Base-by-base conservation (phyloP, 2,329 filamentous ascomycete genomes). In the Fusarium proliferatum region DNA sequence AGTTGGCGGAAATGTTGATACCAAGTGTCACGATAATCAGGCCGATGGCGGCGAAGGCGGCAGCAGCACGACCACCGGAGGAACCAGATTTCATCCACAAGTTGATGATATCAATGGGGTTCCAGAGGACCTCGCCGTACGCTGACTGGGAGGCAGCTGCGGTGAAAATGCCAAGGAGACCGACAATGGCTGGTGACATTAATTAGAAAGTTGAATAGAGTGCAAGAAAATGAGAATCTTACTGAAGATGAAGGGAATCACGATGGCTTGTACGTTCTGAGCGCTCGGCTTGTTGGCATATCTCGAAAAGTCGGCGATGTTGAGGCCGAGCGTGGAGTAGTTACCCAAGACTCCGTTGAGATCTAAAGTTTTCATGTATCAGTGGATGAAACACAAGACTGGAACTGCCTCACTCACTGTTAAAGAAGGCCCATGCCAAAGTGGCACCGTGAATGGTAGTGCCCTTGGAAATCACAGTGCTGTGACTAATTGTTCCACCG, bases 261-360 rank as follows among this genome's bases (percentile, higher is more conserved):
- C 30, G n/a, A 61, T 55, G 38, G 58, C 58, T 19, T 61, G 58
- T 15, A 61, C 58, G n/a, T 61, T 61, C 16, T 61, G 58, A 61
- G 58, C 58, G n/a, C 48, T 61, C 19, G 58, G 58, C 38, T 61
- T 61, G 30, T 61, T 61, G 48, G 58, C 58, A 12, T 61, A 61
- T 61, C 58, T 61, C 58, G 58, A 61, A 55, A 61, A 61, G 30
- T 61, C 58, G 58, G 58, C 58, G 30, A 61, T 61, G 15, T 61
- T 61, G 30, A 61, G 58, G 10, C 58, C 58, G 48, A 61, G 58
- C 13, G 58, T 61, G 28, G 58, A 53, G 48, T 61, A 61, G 17
- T 61, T 61, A 36, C 58, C 58, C 58, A 61, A 61, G 46, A 61
- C 58, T 61, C 58, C 58, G 30, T 61, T 61, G 10, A 61, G 58